Base-by-base conservation (phyloP, 345 rosid genomes). In the Sonneratia alba region DNA sequence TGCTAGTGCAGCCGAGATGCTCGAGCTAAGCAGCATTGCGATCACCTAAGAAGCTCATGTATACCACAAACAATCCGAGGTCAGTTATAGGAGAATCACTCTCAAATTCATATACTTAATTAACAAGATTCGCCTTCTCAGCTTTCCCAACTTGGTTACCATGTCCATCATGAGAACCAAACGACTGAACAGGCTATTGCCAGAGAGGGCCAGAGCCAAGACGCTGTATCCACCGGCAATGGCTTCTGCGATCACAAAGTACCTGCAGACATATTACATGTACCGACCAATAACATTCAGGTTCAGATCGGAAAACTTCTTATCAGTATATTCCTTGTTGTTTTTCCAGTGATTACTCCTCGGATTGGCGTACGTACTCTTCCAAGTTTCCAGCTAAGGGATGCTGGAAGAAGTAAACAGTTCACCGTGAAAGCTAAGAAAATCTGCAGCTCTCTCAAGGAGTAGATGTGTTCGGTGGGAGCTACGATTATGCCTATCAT, bases 1-100 rank as follows among this genome's bases (percentile, higher is more conserved):
- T 68, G 87, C 88, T 78, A 88, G 34, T 0, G 92, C 85, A 15
- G 92, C 85, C 0, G 90, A 80, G 53, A 86, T 76, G 85, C 86
- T 83, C 18, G 88, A 83, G n/a, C 78, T 77, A 13, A 85, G 74
- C 27, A 86, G 51, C 74, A 77, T 22, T 10, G 84, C 76, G 16
- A 72, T 38, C 21, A 74, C 74, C 88, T 34, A 32, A 27, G 32
- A 53, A 21, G 36, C 68, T 37, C 59, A 2, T 45, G 11, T 4
- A 3, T 2, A 14, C 10, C 7, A 61, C 53, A 48, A 8, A 40
- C 3, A 53, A 18, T 53, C 1, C 18, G 59, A 19, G 24, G 7
- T 53, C 9, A 19, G 24, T 18, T 53, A 6, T 21, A 49, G 9
- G n/a, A 53, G 43, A 15, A 48, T 48, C 59, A 18, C 22, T 14